Conservation (phyloP, 2,329 filamentous ascomycete species). For the Botrytis tulipae region DNA sequence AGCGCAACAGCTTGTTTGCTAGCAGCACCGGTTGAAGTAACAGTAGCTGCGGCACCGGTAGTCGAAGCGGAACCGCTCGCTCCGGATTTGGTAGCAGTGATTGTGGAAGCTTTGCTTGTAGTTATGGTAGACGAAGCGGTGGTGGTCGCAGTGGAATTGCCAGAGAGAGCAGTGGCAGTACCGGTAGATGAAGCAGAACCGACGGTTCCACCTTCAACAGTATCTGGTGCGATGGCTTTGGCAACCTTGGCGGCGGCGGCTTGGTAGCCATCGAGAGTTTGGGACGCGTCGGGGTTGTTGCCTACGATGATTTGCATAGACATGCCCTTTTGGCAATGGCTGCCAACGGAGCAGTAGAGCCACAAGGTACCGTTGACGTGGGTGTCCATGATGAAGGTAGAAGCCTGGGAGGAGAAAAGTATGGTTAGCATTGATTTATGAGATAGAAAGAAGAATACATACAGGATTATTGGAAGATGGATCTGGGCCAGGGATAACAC, state of each 20-base stretch:
- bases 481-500: slow-evolving; percentile 54
- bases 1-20: slow-evolving; percentile 20
- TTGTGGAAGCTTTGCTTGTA: neutral
- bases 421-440: neutral
- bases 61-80: neutral
- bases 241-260: neutral
- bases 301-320: slow-evolving; percentile 42
- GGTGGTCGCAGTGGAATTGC: neutral
- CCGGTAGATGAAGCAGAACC: neutral
- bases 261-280: slow-evolving; percentile 9
- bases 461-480: neutral
- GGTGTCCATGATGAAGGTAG: slow-evolving; percentile 69
- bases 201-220: neutral
- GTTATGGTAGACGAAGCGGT: slow-evolving; percentile 4
- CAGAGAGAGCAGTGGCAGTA: neutral
- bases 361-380: slow-evolving; percentile 70
- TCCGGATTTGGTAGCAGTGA: neutral
- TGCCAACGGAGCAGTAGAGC: slow-evolving; percentile 73
- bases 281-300: slow-evolving; percentile 29
- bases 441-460: neutral
- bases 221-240: neutral
- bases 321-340: slow-evolving; percentile 62
- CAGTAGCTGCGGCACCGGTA: slow-evolving; percentile 16
- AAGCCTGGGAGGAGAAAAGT: slow-evolving; percentile 43
- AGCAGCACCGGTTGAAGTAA: slow-evolving; percentile 19